A percentile compares a stretch with the other conserved stretches of the same genome.
Conservation (phyloP, 1,139 yeast species). For the Taiozyma onychis region DNA sequence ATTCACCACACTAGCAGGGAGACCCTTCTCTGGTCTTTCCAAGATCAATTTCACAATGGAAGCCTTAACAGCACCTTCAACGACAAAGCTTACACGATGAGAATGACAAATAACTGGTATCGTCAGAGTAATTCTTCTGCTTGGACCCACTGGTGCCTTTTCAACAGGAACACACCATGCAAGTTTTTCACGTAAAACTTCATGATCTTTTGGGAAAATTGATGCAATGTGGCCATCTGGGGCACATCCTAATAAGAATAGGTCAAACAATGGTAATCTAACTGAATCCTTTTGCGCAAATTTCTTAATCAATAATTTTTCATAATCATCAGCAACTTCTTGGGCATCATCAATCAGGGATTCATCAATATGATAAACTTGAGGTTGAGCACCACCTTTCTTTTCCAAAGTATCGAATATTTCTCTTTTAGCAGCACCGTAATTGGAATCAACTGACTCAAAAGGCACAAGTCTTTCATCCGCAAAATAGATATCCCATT, state of each 20-base stretch:
- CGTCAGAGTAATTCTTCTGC: slow-evolving; percentile 82
- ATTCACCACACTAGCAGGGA: slow-evolving; percentile 90
- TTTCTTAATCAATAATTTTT: slow-evolving; percentile 74
- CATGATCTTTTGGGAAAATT: slow-evolving; percentile 82
- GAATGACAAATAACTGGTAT: slow-evolving; percentile 96
- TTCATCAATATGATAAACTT: slow-evolving; percentile 79
- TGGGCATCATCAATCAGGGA: slow-evolving; percentile 75
- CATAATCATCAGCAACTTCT: slow-evolving; percentile 92
- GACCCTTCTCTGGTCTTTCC: slow-evolving; percentile 96
- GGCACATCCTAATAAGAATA: slow-evolving; percentile 89
- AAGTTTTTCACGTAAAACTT: slow-evolving; percentile 77
- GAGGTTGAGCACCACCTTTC: slow-evolving; percentile 37
- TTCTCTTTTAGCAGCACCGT: slow-evolving; percentile 80
- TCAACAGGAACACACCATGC: slow-evolving; percentile 97
- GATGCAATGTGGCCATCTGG: slow-evolving; percentile 99
- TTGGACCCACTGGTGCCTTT: slow-evolving; percentile 89
- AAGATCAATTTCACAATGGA: slow-evolving; percentile 87
- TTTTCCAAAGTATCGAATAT: slow-evolving; percentile 49
- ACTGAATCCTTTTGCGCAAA: slow-evolving; percentile 96
- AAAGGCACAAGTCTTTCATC: slow-evolving; percentile 95
- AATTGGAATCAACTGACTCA: slow-evolving; percentile 77
- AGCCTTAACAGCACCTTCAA: slow-evolving; percentile 94
- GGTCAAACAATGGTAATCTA: slow-evolving; percentile 89
- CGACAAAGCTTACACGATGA: slow-evolving; percentile 87
- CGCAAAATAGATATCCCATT: slow-evolving; percentile 95